A percentile compares a stretch with the other conserved stretches of the same genome.
Conservation (phyloP, 208 protist genomes). For the Wallacemonas collosoma region DNA sequence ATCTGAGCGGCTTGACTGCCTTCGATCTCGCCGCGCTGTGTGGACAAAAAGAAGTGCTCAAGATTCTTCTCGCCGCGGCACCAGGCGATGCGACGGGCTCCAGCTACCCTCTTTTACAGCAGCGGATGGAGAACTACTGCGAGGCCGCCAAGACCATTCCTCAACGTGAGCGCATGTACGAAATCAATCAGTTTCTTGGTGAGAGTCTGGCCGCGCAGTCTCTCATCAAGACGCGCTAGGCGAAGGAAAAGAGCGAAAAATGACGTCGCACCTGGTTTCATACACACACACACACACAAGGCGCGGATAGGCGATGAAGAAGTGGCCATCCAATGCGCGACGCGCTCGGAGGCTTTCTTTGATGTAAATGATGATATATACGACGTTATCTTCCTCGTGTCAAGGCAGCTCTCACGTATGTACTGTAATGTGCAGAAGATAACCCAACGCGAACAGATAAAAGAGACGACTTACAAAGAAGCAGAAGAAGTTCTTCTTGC, state of each 20-base stretch:
- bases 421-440: too few relatives aligned
- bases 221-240: slow-evolving; percentile 24
- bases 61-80: slow-evolving; percentile 35
- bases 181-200: slow-evolving; percentile 57
- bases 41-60: slow-evolving; percentile 60
- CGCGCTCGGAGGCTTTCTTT: too few relatives aligned
- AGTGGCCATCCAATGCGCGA: too few relatives aligned
- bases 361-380: too few relatives aligned
- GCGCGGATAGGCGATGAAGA: too few relatives aligned
- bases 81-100: slow-evolving; percentile 33
- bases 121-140: slow-evolving; percentile 67
- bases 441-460: too few relatives aligned
- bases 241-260: background rate
- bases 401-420: too few relatives aligned
- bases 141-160: slow-evolving; percentile 61
- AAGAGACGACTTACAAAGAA: too few relatives aligned
- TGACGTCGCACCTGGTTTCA: too few relatives aligned
- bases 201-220: slow-evolving; percentile 54
- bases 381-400: too few relatives aligned
- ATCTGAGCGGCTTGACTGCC: slow-evolving; percentile 56
- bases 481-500: too few relatives aligned
- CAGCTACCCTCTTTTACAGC: slow-evolving; percentile 43
- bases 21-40: slow-evolving; percentile 73
- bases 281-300: too few relatives aligned
- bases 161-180: slow-evolving; percentile 52